Base-by-base conservation (phyloP, 345 rosid genomes). In the Kernera saxatilis region DNA sequence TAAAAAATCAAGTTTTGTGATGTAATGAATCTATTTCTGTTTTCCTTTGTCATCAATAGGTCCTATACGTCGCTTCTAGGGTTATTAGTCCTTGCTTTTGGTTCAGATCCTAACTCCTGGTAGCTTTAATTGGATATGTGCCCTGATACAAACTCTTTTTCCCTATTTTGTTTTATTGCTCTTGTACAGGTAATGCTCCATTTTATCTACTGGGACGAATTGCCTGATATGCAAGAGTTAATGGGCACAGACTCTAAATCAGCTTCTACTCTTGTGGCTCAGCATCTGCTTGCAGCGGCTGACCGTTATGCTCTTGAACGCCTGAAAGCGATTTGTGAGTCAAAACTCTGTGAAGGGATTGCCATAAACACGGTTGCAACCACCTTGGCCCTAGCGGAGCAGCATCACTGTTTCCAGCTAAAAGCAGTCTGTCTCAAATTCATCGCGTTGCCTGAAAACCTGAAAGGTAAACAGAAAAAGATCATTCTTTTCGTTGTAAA, bases 221-320 rank as follows among this genome's bases (percentile, higher is more conserved):
- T 91, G 52, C 91, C 97, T n/a, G 84, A 89, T 70, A 57, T 91
- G 85, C 80, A 75, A 82, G 92, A 87, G 72, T 78, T 91, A 35
- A 73, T 77, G 58, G 92, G 91, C 69, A 52, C 83, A 62, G 79
- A 74, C 30, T 57, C 86, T 44, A 85, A 75, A 75, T 77, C 82
- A 77, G 90, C 83, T 9, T 86, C 86, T 25, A 87, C 92, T 29
- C 84, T 85, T 60, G 84, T 92, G 74, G 73, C 83, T 74, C 98
- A 89, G 81, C 98, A 92, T 74, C 81, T 92, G 9, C 90, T 87
- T 64, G 96, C 88, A 26, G 92, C 88, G 8, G 94, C 94, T 46
- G 96, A 92, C 70, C 82, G 86, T 26, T 92, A 87, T 76, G 88
- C 85, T 43, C 68, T 89, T 21, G 89, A 87, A 55, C 83, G 94